phyloP scores from a whole-genome alignment of 768 basidiomycete species.

The Tulasnella sp. region DNA sequence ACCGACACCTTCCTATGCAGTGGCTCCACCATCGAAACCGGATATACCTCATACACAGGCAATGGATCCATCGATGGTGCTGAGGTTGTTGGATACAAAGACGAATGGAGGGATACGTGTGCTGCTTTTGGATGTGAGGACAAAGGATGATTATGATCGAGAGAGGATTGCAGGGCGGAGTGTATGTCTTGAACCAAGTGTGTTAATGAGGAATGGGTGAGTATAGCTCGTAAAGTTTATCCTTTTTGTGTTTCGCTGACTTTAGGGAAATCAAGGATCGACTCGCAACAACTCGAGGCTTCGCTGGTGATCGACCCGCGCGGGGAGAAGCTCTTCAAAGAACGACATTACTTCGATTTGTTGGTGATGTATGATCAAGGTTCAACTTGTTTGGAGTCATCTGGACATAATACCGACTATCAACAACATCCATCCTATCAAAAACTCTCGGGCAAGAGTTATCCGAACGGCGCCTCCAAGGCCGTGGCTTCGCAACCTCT shows the following conservation, averaged over 20 bases:
- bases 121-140: constrained; percentile 72
- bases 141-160: constrained; percentile 57
- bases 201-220: constrained; percentile 56
- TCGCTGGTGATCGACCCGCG: constrained; percentile 58
- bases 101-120: constrained; percentile 32
- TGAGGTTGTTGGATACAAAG: neutral
- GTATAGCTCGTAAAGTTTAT: constrained; percentile 22
- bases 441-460: too few relatives aligned
- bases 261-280: constrained; percentile 39
- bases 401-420: too few relatives aligned
- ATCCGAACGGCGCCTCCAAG: constrained; percentile 39
- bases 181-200: constrained; percentile 74
- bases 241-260: neutral
- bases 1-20: neutral
- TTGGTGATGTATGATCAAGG: constrained; percentile 85
- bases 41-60: constrained; percentile 24
- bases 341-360: constrained; percentile 79
- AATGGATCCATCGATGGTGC: neutral
- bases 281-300: constrained; percentile 54
- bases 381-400: too few relatives aligned
- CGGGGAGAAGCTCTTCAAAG: constrained; percentile 63
- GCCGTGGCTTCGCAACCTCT: constrained; percentile 39
- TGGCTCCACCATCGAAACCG: constrained; percentile 1
- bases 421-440: too few relatives aligned
- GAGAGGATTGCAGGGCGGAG: constrained; percentile 58